Evolutionary conservation across 2,329 filamentous ascomycete genomes (phyloP).

Genomic region (Colletotrichum trifolii): DNA sequence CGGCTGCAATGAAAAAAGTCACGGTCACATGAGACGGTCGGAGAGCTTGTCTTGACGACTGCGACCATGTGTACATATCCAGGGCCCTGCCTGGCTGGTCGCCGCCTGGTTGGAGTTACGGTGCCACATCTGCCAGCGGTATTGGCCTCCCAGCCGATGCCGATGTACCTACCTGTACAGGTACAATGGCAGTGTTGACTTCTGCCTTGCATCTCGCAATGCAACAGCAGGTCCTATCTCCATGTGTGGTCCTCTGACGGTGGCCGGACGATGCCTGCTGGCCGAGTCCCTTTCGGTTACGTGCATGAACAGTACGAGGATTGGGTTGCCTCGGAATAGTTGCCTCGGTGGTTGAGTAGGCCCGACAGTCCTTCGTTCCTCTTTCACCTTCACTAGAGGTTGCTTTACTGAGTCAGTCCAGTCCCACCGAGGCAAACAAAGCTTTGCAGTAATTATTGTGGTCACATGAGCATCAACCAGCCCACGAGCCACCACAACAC

Average conservation of each 20-base stretch:
- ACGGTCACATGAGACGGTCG: conserved; percentile 12
- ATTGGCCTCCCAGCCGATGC: neutral
- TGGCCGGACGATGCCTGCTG: too few relatives aligned
- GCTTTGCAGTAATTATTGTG: too few relatives aligned
- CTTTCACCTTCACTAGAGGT: too few relatives aligned
- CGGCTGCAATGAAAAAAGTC: neutral
- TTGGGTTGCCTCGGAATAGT: too few relatives aligned
- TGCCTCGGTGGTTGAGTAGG: too few relatives aligned
- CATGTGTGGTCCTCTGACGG: too few relatives aligned
- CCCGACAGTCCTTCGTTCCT: too few relatives aligned
- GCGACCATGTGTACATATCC: neutral
- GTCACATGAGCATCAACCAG: neutral
- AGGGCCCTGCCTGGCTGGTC: too few relatives aligned
- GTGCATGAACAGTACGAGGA: too few relatives aligned
- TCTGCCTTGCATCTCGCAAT: too few relatives aligned
- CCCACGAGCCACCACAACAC: neutral
- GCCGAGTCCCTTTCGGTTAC: too few relatives aligned
- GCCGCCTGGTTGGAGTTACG: neutral
- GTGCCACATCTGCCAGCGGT: neutral
- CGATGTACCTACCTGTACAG: neutral
- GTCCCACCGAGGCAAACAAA: neutral
- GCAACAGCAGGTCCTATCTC: too few relatives aligned
- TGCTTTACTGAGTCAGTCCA: neutral
- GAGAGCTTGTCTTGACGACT: conserved; percentile 30
- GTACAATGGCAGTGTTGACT: neutral